Base-by-base conservation (phyloP, 2,329 filamentous ascomycete species). In the Paraconiothyrium sp. region DNA sequence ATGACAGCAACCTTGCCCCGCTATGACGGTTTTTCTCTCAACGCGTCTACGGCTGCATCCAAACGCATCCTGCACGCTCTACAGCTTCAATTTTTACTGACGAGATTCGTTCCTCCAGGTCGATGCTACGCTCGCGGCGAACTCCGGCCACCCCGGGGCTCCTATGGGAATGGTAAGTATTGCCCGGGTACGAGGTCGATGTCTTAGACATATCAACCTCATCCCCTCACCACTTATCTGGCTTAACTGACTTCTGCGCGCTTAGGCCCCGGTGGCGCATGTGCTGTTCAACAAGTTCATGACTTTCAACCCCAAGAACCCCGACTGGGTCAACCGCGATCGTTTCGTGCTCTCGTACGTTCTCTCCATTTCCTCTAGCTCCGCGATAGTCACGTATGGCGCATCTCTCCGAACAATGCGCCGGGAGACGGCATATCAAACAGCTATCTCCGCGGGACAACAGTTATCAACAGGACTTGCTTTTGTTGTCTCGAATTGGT, bases 281-380 rank as follows among this genome's bases (percentile, higher is more conserved):
- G 93, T 98, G 77, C 89, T 99, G 69, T 99, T 92, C 86, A 97
- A 97, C 89, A 96, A 95, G 83, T 96, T 97, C 88, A 93, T 99
- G 93, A 96, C 85, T 81, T 99, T 97, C 89, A 99, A 98, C 90
- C 95, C 95, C 76, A 96, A 97, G 90, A 97, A 97, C 89, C 92
- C 95, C 74, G 87, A 93, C 69, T 99, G 94, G 94, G 78, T 95
- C 76, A 98, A 98, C 89, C 91, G 95, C 78, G 95, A 99, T 84
- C 92, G 95, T 82, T 99, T 99, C 79, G 93, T 99, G 66, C 93
- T 99, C 80, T 99, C 95, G 94, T 97, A 88, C 88, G 94, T 91
- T 39, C 34, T 47, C 37, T 41, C 52, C 49, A n/a, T 54, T 47
- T 13, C 30, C n/a, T 60, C 30, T 41, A 56, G 22, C 35, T 43